These are phyloP conservation scores for Aspergillus affinis DNA, from an alignment of 495 filamentous ascomycete genomes.

Conservation along the genomic window DNA sequence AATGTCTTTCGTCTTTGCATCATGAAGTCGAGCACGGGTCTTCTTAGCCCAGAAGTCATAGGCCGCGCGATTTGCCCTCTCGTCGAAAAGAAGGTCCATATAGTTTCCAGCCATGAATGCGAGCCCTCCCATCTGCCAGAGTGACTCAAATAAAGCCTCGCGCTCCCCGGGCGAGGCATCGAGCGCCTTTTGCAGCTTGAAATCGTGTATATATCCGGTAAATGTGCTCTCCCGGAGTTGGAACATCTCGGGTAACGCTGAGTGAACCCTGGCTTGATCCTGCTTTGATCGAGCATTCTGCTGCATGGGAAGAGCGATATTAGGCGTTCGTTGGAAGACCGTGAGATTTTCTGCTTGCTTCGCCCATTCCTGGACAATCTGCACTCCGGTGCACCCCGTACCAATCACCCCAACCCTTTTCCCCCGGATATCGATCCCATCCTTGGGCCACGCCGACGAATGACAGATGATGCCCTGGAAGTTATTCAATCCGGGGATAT, in stretches of 20 bases:
- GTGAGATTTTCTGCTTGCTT: slow-evolving; percentile 35
- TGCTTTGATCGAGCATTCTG: slow-evolving; percentile 39
- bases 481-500: slow-evolving; percentile 10
- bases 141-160: slow-evolving; percentile 41
- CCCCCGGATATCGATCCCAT: slow-evolving; percentile 13
- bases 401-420: slow-evolving; percentile 28
- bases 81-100: slow-evolving; percentile 44
- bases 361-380: slow-evolving; percentile 30
- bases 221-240: neutral
- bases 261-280: slow-evolving; percentile 25
- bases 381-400: slow-evolving; percentile 23
- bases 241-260: neutral
- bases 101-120: slow-evolving; percentile 49
- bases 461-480: slow-evolving; percentile 19
- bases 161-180: slow-evolving; percentile 47
- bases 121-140: slow-evolving; percentile 52
- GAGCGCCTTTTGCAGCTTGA: slow-evolving; percentile 36
- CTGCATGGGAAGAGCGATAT: slow-evolving; percentile 41
- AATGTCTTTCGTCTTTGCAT: slow-evolving; percentile 46
- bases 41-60: slow-evolving; percentile 58
- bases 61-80: slow-evolving; percentile 45
- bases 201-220: too few species aligned
- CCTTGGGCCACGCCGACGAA: slow-evolving; percentile 20
- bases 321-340: slow-evolving; percentile 51
- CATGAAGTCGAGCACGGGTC: slow-evolving; percentile 45